Evolutionary conservation across 192 early-diverging fungal species (phyloP).

Genomic region (Linnemannia zychae): DNA sequence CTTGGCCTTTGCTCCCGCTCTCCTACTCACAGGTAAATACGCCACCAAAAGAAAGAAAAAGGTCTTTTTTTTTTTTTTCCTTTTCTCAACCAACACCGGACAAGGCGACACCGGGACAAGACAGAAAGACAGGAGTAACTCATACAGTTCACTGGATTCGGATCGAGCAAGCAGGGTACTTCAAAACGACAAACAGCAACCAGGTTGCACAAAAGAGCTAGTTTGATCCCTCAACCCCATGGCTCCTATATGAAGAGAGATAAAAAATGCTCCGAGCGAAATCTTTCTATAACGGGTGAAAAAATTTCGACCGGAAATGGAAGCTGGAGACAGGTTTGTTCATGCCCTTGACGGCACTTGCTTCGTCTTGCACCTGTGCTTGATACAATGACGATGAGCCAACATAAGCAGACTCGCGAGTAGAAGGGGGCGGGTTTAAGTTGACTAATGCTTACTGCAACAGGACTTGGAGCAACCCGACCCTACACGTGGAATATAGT

Average conservation of each 20-base stretch:
- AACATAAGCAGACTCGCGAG: neutral
- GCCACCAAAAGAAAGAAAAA: neutral
- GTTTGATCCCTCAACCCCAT: neutral
- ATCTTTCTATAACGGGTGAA: neutral
- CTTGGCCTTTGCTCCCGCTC: neutral
- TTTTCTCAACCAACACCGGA: neutral
- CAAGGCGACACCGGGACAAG: neutral
- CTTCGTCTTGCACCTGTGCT: neutral
- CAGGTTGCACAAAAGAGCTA: slow-evolving; percentile 3
- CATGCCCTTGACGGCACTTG: too few relatives aligned
- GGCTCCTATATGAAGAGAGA: neutral
- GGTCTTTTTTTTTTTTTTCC: too few relatives aligned
- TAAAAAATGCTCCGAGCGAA: neutral
- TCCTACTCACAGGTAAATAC: neutral
- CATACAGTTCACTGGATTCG: neutral
- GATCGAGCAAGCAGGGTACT: neutral
- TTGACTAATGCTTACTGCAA: too few relatives aligned
- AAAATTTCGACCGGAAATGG: neutral
- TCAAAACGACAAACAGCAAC: neutral
- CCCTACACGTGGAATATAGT: neutral
- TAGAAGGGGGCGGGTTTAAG: neutral
- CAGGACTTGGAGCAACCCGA: neutral
- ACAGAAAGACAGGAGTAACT: neutral
- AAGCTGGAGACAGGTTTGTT: too few relatives aligned
- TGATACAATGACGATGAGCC: neutral